Base-by-base conservation (phyloP, 441 rosid genomes). In the Rhodomyrtus psidioides region DNA sequence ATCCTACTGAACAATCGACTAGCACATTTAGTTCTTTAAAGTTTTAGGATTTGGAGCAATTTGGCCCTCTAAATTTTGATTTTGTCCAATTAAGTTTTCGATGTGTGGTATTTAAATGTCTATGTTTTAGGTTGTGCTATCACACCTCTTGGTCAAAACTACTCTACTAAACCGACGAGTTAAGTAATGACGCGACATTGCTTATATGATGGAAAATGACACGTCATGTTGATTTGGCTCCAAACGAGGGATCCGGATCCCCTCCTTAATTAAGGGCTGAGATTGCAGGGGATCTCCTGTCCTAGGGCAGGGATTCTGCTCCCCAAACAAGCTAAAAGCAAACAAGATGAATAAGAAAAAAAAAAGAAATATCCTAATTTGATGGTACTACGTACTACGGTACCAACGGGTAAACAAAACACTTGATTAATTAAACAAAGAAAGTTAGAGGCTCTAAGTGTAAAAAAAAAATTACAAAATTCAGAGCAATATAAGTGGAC, bases 21-120 rank as follows among this genome's bases (percentile, higher is more conserved):
- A 30, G 19, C 4, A 30, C 17, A 17, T 62, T 0, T 62, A 62
- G 6, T 62, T 62, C 4, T 62, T 60, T 6, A 3, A 30, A 62
- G 13, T 62, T 62, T 62, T 0, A n/a, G 23, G 3, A 1, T 30
- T 53, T 10, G 0, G 0, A 9, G 46, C 4, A 13, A 39, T 21
- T 70, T 21, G n/a, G 15, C 19, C n/a, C 8, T 70, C 79, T 34
- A 5, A 70, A 65, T 1, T 39, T 70, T 70, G 4, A 65, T 65
- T 65, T 30, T 65, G 4, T 17, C 34, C 13, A 65, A 30, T 30
- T 28, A n/a, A 26, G 7, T 57, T 30, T 8, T 6, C 1, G 49
- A 1, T 44, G 3, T 0, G 13, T 65, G 14, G 4, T 5, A 34
- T 65, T 34, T 5, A 5, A 12, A 34, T 12, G 2, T 34, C 3